Conservation (phyloP, 257 asterid genomes). For the Gentiana dahurica region DNA sequence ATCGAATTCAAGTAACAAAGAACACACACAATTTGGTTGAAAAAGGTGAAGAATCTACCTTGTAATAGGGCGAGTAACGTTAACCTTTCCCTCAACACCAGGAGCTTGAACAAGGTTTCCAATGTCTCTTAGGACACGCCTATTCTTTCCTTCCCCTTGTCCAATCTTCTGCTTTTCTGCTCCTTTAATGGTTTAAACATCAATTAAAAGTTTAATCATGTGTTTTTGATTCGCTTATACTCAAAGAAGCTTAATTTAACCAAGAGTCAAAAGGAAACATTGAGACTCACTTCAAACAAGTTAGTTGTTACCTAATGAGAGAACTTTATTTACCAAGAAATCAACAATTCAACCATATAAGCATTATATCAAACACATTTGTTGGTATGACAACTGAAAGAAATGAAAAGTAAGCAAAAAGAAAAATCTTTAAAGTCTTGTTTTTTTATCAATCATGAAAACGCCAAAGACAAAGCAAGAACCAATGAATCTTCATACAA, state of each 20-base stretch:
- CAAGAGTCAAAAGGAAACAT: not conserved
- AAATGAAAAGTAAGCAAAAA: too few relatives aligned
- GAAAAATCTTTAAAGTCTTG: too few relatives aligned
- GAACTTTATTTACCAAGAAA: not conserved
- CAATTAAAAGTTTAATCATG: not conserved
- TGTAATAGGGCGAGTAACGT: slow-evolving; percentile 26
- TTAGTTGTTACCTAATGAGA: not conserved
- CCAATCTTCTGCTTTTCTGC: slow-evolving; percentile 42
- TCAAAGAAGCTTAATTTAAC: not conserved
- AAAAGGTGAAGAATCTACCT: slow-evolving; percentile 11
- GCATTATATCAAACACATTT: too few relatives aligned
- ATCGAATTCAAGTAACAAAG: not conserved
- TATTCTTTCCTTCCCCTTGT: slow-evolving; percentile 34
- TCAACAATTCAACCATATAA: too few relatives aligned
- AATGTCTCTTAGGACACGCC: slow-evolving; percentile 62
- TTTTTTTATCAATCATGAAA: too few relatives aligned
- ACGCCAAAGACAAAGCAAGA: too few relatives aligned
- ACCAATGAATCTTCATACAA: too few relatives aligned
- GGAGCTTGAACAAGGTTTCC: slow-evolving; percentile 48
- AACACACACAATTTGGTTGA: too few relatives aligned
- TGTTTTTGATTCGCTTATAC: not conserved
- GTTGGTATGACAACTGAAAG: too few relatives aligned
- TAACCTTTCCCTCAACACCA: slow-evolving; percentile 25
- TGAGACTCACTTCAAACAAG: not conserved
- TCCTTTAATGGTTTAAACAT: slow-evolving; percentile 13